A percentile compares a stretch with the other conserved stretches of the same genome.
Conservation (phyloP, 805 yeast species). For the Priceomyces carsonii region DNA sequence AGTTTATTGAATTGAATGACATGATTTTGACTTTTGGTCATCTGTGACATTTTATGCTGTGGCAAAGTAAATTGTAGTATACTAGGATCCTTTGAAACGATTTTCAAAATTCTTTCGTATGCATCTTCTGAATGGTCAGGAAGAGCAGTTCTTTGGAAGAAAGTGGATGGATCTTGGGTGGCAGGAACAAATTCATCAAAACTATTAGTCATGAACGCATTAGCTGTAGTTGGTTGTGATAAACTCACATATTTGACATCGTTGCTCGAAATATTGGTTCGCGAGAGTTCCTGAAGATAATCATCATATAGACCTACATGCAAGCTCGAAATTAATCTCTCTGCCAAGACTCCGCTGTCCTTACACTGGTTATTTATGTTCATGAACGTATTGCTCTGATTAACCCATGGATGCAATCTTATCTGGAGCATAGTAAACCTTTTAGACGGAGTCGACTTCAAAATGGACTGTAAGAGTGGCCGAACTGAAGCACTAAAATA, state of each 20-base stretch:
- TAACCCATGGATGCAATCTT: conserved; percentile 75
- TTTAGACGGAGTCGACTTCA: conserved; percentile 67
- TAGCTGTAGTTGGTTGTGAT: conserved; percentile 50
- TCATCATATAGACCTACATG: conserved; percentile 55
- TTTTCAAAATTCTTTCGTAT: conserved; percentile 32
- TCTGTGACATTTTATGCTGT: conserved; percentile 17
- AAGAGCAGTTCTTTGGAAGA: background rate
- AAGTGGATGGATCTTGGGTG: conserved; percentile 35
- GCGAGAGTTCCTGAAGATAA: conserved; percentile 30
- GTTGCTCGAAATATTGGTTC: conserved; percentile 8
- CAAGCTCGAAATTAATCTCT: conserved; percentile 50
- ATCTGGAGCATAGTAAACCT: conserved; percentile 73
- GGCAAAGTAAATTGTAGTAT: conserved; percentile 44
- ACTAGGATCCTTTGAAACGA: conserved; percentile 53
- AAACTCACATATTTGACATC: conserved; percentile 13
- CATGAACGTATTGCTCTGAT: conserved; percentile 42
- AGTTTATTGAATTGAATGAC: conserved; percentile 2
- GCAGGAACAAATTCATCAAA: conserved; percentile 27
- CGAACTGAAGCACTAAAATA: conserved; percentile 67
- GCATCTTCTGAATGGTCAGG: conserved; percentile 6
- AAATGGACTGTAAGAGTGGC: conserved; percentile 53
- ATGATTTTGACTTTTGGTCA: conserved; percentile 8
- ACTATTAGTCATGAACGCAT: conserved; percentile 45
- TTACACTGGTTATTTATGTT: conserved; percentile 44
- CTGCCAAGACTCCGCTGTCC: conserved; percentile 53